Base-by-base conservation (phyloP, 345 rosid species). In the Psidium guajava region DNA sequence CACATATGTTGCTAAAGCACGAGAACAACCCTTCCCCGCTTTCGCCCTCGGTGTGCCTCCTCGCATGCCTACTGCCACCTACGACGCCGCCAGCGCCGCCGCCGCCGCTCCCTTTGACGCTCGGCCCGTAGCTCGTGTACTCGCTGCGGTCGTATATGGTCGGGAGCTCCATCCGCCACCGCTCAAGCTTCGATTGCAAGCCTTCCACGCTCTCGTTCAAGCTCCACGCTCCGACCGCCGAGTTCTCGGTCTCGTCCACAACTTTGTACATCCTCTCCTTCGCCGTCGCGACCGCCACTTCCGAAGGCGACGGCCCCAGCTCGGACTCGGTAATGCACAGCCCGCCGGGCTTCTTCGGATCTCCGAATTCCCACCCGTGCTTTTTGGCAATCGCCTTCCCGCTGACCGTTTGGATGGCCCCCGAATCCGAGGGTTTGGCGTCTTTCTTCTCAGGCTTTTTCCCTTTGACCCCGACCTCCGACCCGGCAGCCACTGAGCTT, bases 151-250 rank as follows among this genome's bases (percentile, higher is more conserved):
- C 96, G 64, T 94, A 94, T 13, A 91, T 81, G 27, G 96, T 91
- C 2, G 98, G 98, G 9, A 94, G 85, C 90, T 97, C 99, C 22
- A 95, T 86, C 53, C 95, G 85, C 99, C 99, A 97, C 57, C 98
- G 85, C 69, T 94, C 98, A 4, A 97, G 90, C 84, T 97, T 97
- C 20, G 99, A 93, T 6, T 92, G 93, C 5, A 95, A 92, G 11
- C 98, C 98, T 86, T 97, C 99, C 5, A 93, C 90, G 85, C 94
- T 93, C 36, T 93, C 93, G 42, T 89, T 98, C 83, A 92, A 53
- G 82, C 94, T 92, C 99, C 96, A 92, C 2, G 87, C 95, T 3
- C 57, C 82, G 18, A 54, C 87, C 28, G 88, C 92, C 8, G 90
- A 56, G 27, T 89, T 84, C 3, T 93, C 92, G 36, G 95, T 90